Evolutionary conservation across 1,284 basidiomycete species (phyloP), one percentile per base, ranked within the genome.

Genomic region (Apiotrichum brassicae): DNA sequence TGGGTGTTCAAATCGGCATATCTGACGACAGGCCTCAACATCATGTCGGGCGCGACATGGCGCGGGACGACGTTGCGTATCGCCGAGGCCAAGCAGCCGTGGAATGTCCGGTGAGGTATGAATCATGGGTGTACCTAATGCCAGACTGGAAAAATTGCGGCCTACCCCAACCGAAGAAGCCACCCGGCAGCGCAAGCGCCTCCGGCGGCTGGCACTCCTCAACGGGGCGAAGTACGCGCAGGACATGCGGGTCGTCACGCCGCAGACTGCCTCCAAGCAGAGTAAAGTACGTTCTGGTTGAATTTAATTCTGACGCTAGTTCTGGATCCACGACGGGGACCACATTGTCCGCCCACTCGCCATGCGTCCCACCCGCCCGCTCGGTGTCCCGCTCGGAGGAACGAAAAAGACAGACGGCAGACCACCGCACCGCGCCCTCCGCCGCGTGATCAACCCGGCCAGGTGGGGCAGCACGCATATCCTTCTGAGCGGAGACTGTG

Each of bases 41-140:
- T 67, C 46, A 69, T 72, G 64, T 69, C 67, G 8, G 68, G 68
- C 20, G 67, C 70, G 1, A 68, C 57, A 34, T 74, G 71, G 69
- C 62, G 72, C 49, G 72, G 72, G 2, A 56, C 69, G 1, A 64
- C 66, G 46, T 54, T 74, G 3, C 63, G 67, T 19, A 54, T 74
- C 1, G 63, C 68, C 7, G 66, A 68, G 45, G 72, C 72, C 33
- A 72, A 71, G 54, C 64, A 64, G 3, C 36, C 44, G 7, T 70
- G 51, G 35, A 51, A 58, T 3, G 49, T 38, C 7, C 48, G 49
- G 60, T 64, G 43, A 47, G 59, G 24, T 34, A 16, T 34, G 16
- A n/a, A 13, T 7, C n/a, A 18, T n/a, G 12, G 33, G 12, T 34
- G 16, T 7, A 34, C 8, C n/a, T 34, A 7, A 33, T 9, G 2